Evolutionary conservation across 345 rosid genomes (phyloP), one percentile per base, ranked within the genome.

Genomic region (Arabis alpina): DNA sequence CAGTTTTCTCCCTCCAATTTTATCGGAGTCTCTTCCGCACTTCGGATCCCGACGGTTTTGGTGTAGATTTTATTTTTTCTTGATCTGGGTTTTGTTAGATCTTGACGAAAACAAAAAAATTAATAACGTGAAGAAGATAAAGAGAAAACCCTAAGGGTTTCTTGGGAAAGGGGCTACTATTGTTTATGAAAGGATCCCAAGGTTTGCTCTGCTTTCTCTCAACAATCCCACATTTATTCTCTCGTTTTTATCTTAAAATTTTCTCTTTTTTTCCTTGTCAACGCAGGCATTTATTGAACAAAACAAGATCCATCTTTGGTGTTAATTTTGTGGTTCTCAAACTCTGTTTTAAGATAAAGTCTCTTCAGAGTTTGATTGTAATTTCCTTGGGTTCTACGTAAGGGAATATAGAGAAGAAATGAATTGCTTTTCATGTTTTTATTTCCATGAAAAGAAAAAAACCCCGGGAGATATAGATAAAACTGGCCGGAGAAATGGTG

Each of bases 351-450:
- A 19, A 19, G 13, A 27, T 28, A 19, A 42, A 66, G 32, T 15
- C 42, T 54, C 9, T 27, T 11, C 19, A 0, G 61, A 54, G 53
- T 66, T 66, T 42, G 52, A 50, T 64, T 34, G 2, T 16, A 56
- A 2, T 30, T 56, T 48, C 14, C 14, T 41, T 56, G 37, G 36
- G 28, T 72, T 54, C 49, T 40, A 44, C 0, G 41, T 9, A 64
- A 65, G 11, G 24, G 48, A 23, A 54, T 36, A 7, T 7, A 52
- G 3, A 61, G 48, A 59, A 72, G 64, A 72, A 64, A 93, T 93
- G 97, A 81, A 84, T 77, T 91, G 97, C 74, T 88, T 87, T 80
- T 70, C 87, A 10, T 94, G 97, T 71, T 94, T 91, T 62, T 82
- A 86, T 40, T 76, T 83, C 36, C 82, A 83, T 2, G 94, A 81